These are phyloP conservation scores for Phylloporus sp. DNA, from an alignment of 768 basidiomycete species.

Conservation along the genomic window DNA sequence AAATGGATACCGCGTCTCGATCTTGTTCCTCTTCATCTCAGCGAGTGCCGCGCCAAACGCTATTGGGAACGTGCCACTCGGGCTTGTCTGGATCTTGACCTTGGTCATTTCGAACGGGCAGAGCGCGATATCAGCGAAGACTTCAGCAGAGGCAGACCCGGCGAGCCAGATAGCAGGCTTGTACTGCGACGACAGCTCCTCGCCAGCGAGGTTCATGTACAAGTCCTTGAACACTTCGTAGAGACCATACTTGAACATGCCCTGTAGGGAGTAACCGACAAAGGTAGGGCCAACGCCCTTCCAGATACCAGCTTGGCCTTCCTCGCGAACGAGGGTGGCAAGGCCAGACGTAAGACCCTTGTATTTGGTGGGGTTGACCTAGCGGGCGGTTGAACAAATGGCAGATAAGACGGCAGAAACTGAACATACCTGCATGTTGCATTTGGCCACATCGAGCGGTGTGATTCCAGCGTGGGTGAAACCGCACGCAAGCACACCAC, in stretches of 20 bases:
- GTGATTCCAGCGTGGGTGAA: slow-evolving; percentile 85
- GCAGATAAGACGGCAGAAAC: too few relatives aligned
- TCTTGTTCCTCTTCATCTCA: slow-evolving; percentile 65
- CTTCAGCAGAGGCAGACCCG: slow-evolving; percentile 90
- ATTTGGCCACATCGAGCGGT: slow-evolving; percentile 84
- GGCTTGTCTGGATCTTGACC: slow-evolving; percentile 84
- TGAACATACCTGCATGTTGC: slow-evolving; percentile 79
- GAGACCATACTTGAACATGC: slow-evolving; percentile 98
- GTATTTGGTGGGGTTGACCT: slow-evolving; percentile 80
- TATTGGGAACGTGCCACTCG: slow-evolving; percentile 72
- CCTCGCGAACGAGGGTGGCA: slow-evolving; percentile 66
- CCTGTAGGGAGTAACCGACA: slow-evolving; percentile 92
- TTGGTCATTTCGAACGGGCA: slow-evolving; percentile 95
- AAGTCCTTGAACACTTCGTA: slow-evolving; percentile 95
- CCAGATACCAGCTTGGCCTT: slow-evolving; percentile 84
- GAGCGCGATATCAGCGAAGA: slow-evolving; percentile 94
- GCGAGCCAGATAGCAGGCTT: slow-evolving; percentile 91
- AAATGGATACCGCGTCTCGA: slow-evolving; percentile 80
- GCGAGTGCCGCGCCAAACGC: slow-evolving; percentile 65
- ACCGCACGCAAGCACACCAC: slow-evolving; percentile 85
- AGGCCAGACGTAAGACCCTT: slow-evolving; percentile 60
- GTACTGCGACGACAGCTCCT: slow-evolving; percentile 75
- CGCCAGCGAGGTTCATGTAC: slow-evolving; percentile 87
- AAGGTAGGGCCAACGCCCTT: slow-evolving; percentile 94
- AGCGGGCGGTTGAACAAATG: neutral